Evolutionary conservation across 2,329 filamentous ascomycete species (phyloP).

Genomic region (Stagonosporopsis tanaceti): DNA sequence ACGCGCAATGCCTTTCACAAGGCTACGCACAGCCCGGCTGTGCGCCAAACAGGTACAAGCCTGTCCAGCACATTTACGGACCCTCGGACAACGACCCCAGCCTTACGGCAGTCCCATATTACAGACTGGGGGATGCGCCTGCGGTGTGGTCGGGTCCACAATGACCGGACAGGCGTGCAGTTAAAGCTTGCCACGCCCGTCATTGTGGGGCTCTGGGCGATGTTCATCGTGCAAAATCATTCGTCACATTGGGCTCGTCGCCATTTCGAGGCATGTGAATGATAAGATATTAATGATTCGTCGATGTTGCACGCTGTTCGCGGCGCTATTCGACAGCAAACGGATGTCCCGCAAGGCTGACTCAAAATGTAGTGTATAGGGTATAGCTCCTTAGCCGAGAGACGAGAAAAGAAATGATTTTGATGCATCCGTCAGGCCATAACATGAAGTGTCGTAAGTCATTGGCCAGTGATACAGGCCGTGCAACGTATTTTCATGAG

Average conservation of each 20-base stretch:
- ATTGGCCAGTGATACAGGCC: background rate
- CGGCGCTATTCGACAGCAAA: background rate
- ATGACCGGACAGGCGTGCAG: slow-evolving; percentile 17
- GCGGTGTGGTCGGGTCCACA: slow-evolving; percentile 11
- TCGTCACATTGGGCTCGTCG: background rate
- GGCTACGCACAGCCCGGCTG: background rate
- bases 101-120: background rate
- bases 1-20: background rate
- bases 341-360: background rate
- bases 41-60: background rate
- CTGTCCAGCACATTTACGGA: background rate
- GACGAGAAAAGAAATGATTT: background rate
- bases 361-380: background rate
- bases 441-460: slow-evolving; percentile 12
- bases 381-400: background rate
- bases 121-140: slow-evolving; percentile 6
- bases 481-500: slow-evolving; percentile 10
- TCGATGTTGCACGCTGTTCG: background rate
- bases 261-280: background rate
- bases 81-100: background rate
- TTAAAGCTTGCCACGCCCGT: slow-evolving; percentile 4
- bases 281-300: slow-evolving; percentile 2
- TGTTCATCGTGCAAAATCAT: background rate
- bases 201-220: background rate
- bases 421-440: background rate